Evolutionary conservation across 768 basidiomycete genomes (phyloP).

Genomic region (Peribolospora baueri): DNA sequence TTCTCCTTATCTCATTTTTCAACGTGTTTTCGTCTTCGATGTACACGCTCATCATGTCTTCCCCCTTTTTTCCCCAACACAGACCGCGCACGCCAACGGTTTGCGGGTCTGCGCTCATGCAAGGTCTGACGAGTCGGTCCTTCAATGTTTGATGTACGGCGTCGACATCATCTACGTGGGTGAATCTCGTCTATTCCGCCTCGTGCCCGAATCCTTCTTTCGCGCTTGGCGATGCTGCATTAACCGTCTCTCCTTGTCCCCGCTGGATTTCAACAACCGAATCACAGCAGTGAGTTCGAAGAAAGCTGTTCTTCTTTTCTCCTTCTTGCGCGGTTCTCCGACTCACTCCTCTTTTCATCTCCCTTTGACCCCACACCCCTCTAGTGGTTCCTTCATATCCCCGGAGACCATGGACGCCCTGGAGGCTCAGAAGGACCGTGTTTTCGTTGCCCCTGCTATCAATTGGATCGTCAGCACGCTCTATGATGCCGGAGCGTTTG

Average conservation of each 20-base stretch:
- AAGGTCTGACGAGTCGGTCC: constrained; percentile 19
- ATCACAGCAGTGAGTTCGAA: too few species aligned
- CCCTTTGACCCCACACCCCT: too few species aligned
- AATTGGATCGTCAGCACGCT: constrained; percentile 16
- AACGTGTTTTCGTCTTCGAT: not conserved
- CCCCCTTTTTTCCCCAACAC: too few species aligned
- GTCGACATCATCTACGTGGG: constrained; percentile 17
- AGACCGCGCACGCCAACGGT: constrained; percentile 18
- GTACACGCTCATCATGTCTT: too few species aligned
- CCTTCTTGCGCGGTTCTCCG: too few species aligned
- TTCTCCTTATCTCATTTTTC: not conserved
- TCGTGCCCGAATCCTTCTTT: too few species aligned
- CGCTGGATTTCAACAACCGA: too few species aligned
- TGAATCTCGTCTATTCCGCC: too few species aligned
- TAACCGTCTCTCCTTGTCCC: too few species aligned
- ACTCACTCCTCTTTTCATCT: too few species aligned
- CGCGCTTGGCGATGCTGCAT: too few species aligned
- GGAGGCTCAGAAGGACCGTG: constrained; percentile 19
- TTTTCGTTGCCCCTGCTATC: constrained; percentile 19
- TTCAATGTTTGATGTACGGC: constrained; percentile 21
- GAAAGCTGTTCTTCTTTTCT: too few species aligned
- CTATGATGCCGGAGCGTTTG: constrained; percentile 12
- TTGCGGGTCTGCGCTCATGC: constrained; percentile 23
- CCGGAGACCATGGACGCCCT: constrained; percentile 21
- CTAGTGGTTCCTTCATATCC: constrained; percentile 18